Evolutionary conservation across 2,329 filamentous ascomycete genomes (phyloP), one percentile per base, ranked within the genome.

Genomic region (Karstenula rhodostoma): DNA sequence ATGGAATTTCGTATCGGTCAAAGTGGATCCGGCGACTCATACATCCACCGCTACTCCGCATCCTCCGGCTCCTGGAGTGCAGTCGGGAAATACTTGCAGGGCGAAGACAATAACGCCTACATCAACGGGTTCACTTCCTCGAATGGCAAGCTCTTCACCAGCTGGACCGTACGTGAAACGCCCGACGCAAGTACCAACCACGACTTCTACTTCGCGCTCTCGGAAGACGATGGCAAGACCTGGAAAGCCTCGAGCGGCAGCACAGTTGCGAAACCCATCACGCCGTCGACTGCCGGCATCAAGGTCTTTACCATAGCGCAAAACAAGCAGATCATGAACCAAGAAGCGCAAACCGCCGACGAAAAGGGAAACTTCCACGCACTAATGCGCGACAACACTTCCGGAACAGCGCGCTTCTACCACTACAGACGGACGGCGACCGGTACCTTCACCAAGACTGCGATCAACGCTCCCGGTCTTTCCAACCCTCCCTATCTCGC

Each of bases 1-100:
- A 81, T 82, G 72, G 81, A 83, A 35, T 82, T 84, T 62, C 82
- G 83, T 10, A 84, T 83, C 33, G 83, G 83, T 29, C 81, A 83
- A 57, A 83, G 82, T 40, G 83, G 83, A 12, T 75, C 83, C 0
- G 82, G 82, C 13, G 82, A 84, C 58, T 82, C 82, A 51, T 82
- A 81, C 59, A 73, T 85, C 8, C 81, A 81, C 68, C 67, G 79
- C 8, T 85, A 85, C 69, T 75, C 72, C 15, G 67, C 76, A 2
- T 65, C 65, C 0, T 64, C 70, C 0, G 76, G 77, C 1, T 63
- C 63, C n/a, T 84, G 80, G 74, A 70, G 65, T 12, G 75, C 72
- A n/a, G 69, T 77, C 0, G 80, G 80, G 12, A 77, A 75, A n/a
- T 79, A 80, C 56, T 70, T 82, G 8, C 78, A 78, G 22, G 83